A percentile compares a stretch with the other conserved stretches of the same genome.
Evolutionary conservation across 805 yeast species (phyloP).

Genomic region (Sugiyamaella lignohabitans): DNA sequence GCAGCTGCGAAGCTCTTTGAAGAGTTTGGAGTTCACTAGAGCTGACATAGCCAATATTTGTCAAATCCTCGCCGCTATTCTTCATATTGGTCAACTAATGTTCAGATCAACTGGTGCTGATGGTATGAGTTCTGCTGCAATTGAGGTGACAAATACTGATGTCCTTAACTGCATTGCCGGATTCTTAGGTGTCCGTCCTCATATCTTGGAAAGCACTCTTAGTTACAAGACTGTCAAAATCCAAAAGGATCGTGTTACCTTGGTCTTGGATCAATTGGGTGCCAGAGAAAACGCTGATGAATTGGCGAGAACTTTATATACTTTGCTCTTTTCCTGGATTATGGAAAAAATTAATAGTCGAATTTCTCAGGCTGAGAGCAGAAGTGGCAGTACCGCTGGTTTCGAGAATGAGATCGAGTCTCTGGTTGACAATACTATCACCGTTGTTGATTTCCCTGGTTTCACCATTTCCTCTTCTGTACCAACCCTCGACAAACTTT

Average conservation of each 20-base stretch:
- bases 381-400: constrained; percentile 4
- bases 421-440: constrained; percentile 31
- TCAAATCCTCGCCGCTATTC: constrained; percentile 39
- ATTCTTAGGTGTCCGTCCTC: constrained; percentile 36
- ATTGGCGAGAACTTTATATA: constrained; percentile 36
- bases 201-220: constrained; percentile 32
- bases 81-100: constrained; percentile 39
- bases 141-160: constrained; percentile 32
- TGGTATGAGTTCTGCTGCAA: constrained; percentile 32
- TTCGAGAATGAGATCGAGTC: constrained; percentile 9
- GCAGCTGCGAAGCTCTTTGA: constrained; percentile 43
- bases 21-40: constrained; percentile 42
- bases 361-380: constrained; percentile 24
- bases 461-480: constrained; percentile 29
- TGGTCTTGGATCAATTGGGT: constrained; percentile 36
- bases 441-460: constrained; percentile 38
- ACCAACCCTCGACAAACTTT: constrained; percentile 34
- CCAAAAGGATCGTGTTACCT: constrained; percentile 36
- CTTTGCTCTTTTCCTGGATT: constrained; percentile 35
- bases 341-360: constrained; percentile 33
- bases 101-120: constrained; percentile 31
- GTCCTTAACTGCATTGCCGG: constrained; percentile 31
- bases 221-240: constrained; percentile 35
- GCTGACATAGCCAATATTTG: constrained; percentile 45
- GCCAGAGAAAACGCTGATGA: constrained; percentile 38